These are phyloP conservation scores for Hevea brasiliensis DNA, from an alignment of 345 rosid species.

Conservation along the genomic window DNA sequence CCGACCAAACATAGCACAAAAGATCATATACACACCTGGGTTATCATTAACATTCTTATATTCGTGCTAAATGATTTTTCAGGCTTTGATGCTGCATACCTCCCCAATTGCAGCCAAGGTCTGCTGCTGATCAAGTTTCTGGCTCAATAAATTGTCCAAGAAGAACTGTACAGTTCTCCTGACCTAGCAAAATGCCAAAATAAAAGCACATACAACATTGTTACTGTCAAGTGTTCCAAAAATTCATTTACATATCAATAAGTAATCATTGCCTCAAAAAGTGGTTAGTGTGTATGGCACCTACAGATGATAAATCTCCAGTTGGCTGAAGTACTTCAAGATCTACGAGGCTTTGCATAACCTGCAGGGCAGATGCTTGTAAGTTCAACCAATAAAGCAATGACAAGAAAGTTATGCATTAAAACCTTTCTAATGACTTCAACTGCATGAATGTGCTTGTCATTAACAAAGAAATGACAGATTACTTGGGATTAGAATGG, in stretches of 20 bases:
- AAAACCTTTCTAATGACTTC: not conserved
- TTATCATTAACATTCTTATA: too few relatives aligned
- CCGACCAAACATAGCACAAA: not conserved
- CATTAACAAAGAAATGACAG: not conserved
- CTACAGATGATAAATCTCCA: slow-evolving; percentile 89
- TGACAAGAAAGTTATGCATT: not conserved
- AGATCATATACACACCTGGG: too few relatives aligned
- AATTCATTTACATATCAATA: not conserved
- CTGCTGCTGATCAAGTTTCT: slow-evolving; percentile 81
- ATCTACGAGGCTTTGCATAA: slow-evolving; percentile 71
- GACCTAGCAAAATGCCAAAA: slow-evolving; percentile 47
- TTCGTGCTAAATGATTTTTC: not conserved
- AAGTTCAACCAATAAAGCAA: slow-evolving; percentile 20
- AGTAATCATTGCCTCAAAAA: not conserved
- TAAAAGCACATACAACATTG: not conserved
- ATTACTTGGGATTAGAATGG: not conserved
- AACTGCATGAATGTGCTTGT: not conserved
- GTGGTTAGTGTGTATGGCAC: slow-evolving; percentile 1
- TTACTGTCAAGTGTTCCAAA: not conserved
- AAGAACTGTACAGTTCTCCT: slow-evolving; percentile 93
- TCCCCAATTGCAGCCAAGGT: slow-evolving; percentile 89
- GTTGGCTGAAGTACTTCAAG: slow-evolving; percentile 94
- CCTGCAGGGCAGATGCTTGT: slow-evolving; percentile 52
- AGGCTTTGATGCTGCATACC: slow-evolving; percentile 40
- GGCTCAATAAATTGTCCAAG: slow-evolving; percentile 78